Evolutionary conservation across 371 early-diverging fungal genomes (phyloP), one percentile per base, ranked within the genome.

Genomic region (Rhizomucor pusillus): DNA sequence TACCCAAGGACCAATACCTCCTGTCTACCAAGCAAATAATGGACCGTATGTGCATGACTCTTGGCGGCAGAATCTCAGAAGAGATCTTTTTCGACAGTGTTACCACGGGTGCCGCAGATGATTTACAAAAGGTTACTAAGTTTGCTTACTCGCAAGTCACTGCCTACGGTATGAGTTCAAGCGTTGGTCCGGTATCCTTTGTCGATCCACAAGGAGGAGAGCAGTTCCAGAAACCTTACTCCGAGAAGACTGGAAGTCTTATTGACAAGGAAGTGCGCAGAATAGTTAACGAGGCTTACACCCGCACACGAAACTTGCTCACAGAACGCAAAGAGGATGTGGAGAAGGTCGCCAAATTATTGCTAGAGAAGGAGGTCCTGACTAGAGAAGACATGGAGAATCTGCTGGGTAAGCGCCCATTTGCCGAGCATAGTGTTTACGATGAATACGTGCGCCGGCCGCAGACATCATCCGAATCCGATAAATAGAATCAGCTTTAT

Each of bases 41-140:
- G 57, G 99, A 99, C 72, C 92, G 95, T 71, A 97, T 97, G 93
- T 91, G 92, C 65, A 98, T 98, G 98, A 94, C 98, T 16, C 79
- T 97, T 9, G 99, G 95, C 47, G 97, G 99, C 2, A 92, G 99
- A 47, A 95, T 89, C 1, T 82, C 96, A 1, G 99, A 99, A 71
- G 81, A 93, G 57, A 86, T 98, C 57, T 97, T 98, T 71, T 98
- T 98, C 71, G 84, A 80, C 24, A 81, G 86, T 33, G 83, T 94
- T 57, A 94, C 95, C 11, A 93, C 95, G 0, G 95, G 95, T 43
- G 95, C 95, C 3, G 84, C 83, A 16, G 94, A 95, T 63, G 96
- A 99, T 80, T 77, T 99, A 51, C 91, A 97, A 66, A 98, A 97
- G 72, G 98, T 99, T 5, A 98, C 98, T 25, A 90, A 90, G 73